These are phyloP conservation scores for Akanthomyces dipterigenus DNA, from an alignment of 2,329 filamentous ascomycete species.

Conservation along the genomic window DNA sequence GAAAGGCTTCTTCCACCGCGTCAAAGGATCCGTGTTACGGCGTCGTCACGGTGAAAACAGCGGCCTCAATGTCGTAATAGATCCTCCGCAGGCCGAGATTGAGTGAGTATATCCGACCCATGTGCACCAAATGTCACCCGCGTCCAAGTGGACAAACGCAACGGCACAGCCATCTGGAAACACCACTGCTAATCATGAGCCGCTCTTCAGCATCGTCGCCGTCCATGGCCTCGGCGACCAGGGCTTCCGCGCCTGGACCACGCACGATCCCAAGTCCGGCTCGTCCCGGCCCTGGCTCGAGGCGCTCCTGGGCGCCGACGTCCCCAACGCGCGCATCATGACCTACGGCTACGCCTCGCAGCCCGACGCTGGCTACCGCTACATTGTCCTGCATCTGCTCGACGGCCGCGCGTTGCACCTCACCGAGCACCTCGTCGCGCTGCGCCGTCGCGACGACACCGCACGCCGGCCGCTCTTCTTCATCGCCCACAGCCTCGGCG, in stretches of 20 bases:
- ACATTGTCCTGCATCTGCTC: slow-evolving; percentile 19
- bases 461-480: slow-evolving; percentile 21
- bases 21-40: slow-evolving; percentile 18
- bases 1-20: slow-evolving; percentile 18
- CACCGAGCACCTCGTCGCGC: slow-evolving; percentile 17
- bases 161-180: not conserved
- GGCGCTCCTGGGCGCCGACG: slow-evolving; percentile 18
- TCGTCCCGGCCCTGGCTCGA: slow-evolving; percentile 20
- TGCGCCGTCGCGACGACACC: slow-evolving; percentile 16
- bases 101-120: slow-evolving; percentile 16
- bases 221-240: slow-evolving; percentile 22
- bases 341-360: slow-evolving; percentile 21
- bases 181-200: not conserved
- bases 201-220: slow-evolving; percentile 20
- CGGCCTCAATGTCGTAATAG: slow-evolving; percentile 18
- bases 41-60: slow-evolving; percentile 13
- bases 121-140: not conserved
- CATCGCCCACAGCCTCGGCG: slow-evolving; percentile 22
- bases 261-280: slow-evolving; percentile 15
- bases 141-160: too few species aligned
- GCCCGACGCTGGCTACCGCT: slow-evolving; percentile 17
- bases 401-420: slow-evolving; percentile 20
- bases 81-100: slow-evolving; percentile 19
- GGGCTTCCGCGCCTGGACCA: slow-evolving; percentile 22
- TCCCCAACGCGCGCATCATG: slow-evolving; percentile 22